Conservation (phyloP, 2,329 filamentous ascomycete species). For the Ceratocystiopsis sp. region DNA sequence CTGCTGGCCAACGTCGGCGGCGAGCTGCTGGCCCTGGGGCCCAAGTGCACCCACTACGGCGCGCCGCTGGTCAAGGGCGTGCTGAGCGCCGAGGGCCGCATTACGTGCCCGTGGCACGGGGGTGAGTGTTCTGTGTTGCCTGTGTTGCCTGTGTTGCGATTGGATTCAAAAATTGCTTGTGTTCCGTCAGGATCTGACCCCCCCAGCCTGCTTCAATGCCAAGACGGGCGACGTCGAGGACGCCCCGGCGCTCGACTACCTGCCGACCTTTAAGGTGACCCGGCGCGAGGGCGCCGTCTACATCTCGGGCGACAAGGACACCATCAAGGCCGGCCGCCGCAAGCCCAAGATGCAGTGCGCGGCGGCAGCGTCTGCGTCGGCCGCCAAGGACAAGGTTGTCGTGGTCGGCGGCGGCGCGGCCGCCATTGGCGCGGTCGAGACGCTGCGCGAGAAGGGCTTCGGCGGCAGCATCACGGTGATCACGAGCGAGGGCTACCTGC, state of each 20-base stretch:
- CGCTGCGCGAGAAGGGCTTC: slow-evolving; percentile 67
- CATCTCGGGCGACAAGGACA: slow-evolving; percentile 60
- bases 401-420: slow-evolving; percentile 80
- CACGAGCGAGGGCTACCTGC: slow-evolving; percentile 66
- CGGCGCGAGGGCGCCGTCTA: slow-evolving; percentile 75
- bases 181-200: not conserved
- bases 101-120: slow-evolving; percentile 95
- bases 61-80: slow-evolving; percentile 79
- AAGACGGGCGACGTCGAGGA: slow-evolving; percentile 87
- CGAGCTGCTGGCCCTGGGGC: slow-evolving; percentile 60
- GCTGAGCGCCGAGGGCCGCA: slow-evolving; percentile 59
- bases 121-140: slow-evolving; percentile 31
- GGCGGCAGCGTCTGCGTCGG: slow-evolving; percentile 23
- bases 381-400: slow-evolving; percentile 43
- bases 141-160: not conserved
- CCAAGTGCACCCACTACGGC: slow-evolving; percentile 78
- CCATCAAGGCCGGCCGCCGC: slow-evolving; percentile 60
- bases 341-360: slow-evolving; percentile 55
- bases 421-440: slow-evolving; percentile 65
- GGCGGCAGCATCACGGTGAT: slow-evolving; percentile 67
- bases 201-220: slow-evolving; percentile 74
- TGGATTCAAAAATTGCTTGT: not conserved
- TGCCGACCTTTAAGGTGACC: slow-evolving; percentile 64
- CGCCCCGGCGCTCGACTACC: slow-evolving; percentile 74
- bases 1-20: slow-evolving; percentile 66